phyloP scores from a whole-genome alignment of 495 filamentous ascomycete species.

The Hamigera avellanea region DNA sequence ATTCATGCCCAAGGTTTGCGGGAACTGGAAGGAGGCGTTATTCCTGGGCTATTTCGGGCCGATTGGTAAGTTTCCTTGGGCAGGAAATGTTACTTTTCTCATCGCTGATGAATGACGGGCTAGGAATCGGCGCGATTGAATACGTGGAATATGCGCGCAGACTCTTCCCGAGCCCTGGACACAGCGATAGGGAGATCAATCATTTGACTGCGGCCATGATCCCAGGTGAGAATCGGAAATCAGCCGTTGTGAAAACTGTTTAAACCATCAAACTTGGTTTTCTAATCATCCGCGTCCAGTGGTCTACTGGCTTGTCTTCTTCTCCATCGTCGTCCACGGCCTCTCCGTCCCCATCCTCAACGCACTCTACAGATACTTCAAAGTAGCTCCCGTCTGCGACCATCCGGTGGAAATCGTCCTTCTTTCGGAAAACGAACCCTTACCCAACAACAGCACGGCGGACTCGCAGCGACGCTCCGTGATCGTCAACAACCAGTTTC shows the following conservation, averaged over 20 bases:
- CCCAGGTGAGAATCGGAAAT: slow-evolving; percentile 27
- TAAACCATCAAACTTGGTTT: too few relatives aligned
- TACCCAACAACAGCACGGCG: slow-evolving; percentile 38
- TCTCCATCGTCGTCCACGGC: slow-evolving; percentile 47
- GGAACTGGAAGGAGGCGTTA: slow-evolving; percentile 25
- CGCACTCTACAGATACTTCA: slow-evolving; percentile 29
- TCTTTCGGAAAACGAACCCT: slow-evolving; percentile 35
- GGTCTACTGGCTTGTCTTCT: slow-evolving; percentile 47
- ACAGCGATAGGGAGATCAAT: slow-evolving; percentile 42
- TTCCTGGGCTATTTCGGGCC: slow-evolving; percentile 32
- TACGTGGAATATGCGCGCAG: slow-evolving; percentile 42
- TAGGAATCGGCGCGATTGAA: slow-evolving; percentile 27
- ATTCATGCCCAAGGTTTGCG: slow-evolving; percentile 25
- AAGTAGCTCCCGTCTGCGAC: slow-evolving; percentile 36
- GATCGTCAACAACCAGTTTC: slow-evolving; percentile 46
- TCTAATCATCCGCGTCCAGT: slow-evolving; percentile 14
- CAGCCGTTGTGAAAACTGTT: too few relatives aligned
- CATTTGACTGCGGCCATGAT: slow-evolving; percentile 35
- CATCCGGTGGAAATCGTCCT: slow-evolving; percentile 38
- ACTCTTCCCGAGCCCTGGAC: slow-evolving; percentile 37
- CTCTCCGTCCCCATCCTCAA: slow-evolving; percentile 43
- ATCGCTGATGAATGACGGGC: neutral
- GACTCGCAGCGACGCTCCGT: slow-evolving; percentile 24
- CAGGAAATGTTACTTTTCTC: too few relatives aligned
- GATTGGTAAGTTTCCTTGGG: slow-evolving; percentile 16